Base-by-base conservation (phyloP, 306 rosid species). In the Amphicarpaea edgeworthii region DNA sequence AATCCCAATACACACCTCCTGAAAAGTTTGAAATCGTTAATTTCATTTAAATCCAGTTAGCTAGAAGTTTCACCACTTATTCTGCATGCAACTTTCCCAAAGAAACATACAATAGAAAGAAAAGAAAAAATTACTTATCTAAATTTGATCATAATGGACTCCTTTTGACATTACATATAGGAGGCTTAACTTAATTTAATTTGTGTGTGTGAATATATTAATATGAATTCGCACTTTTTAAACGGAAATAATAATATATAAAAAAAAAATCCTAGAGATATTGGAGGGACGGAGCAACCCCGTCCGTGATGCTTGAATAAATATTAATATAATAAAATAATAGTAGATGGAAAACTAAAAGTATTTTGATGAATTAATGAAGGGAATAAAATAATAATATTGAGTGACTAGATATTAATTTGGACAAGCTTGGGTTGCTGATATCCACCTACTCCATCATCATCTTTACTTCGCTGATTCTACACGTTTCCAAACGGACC, bases 351-450 rank as follows among this genome's bases (percentile, higher is more conserved):
- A 41, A 54, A 12, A 15, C 42, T 15, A n/a, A n/a, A n/a, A n/a
- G 40, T 3, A n/a, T 55, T 24, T 23, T 28, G 19, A 55, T 57
- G 43, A 42, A 11, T 42, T 38, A n/a, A 30, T 60, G n/a, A n/a
- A 30, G 45, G n/a, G 46, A 42, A 59, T 73, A 72, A 12, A 58
- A 73, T 26, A 58, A 73, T 26, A 58, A 58, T 41, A 30, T 34
- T 6, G 40, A 6, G 40, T 34, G 40, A 1, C 40, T 2, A 45
- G 40, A 43, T 74, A 74, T 74, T 74, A 58, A 73, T 58, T 43
- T 73, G 45, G 59, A 74, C 61, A 74, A 6, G 60, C 46, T 55
- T 57, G 67, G 15, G 11, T 23, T 7, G 46, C 51, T 70, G 64
- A 51, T 37, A 12, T 34, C 41, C 34, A 65, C 43, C 64, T 26